Evolutionary conservation across 1,139 yeast species (phyloP), one percentile per base, ranked within the genome.

Genomic region (Yamadazyma atlantica): DNA sequence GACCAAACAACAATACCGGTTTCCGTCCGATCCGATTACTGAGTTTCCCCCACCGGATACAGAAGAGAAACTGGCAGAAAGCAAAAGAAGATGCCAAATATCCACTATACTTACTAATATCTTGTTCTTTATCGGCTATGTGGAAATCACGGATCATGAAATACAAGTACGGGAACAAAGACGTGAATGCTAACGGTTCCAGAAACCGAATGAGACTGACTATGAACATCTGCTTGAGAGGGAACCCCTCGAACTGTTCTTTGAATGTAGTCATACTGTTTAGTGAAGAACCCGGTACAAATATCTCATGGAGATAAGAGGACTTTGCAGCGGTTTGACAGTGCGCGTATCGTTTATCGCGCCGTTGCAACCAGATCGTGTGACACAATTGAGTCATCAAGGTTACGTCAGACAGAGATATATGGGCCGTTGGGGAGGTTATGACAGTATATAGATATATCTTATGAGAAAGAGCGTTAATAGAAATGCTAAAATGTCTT

Each of bases 161-260:
- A 53, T 75, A 80, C 18, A 80, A 67, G 51, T 80, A 80, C 2
- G 85, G 84, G 54, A 80, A 78, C 25, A 78, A 52, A 3, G 83
- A 78, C 1, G 84, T 75, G 59, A 79, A 79, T 2, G 84, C 74
- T 28, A 80, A 66, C 2, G 85, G 85, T 51, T 80, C 85, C 8
- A 80, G 69, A 35, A 79, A 65, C 30, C 85, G 60, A 33, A 77
- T 69, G 11, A 69, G 44, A 30, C 75, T 64, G 4, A 66, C 42
- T 30, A 75, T 70, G 13, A 62, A 43, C 60, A 79, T 62, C 53
- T 79, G 84, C 44, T 67, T 55, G 43, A 68, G 49, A 2, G 81
- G 82, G 50, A 77, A 76, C 11, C 73, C 79, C 19, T 48, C 37
- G 28, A 54, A 41, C 30, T 53, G 54, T 28, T 51, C 53, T 32